phyloP scores from a whole-genome alignment of 495 filamentous ascomycete genomes.

The Elasticomyces elasticus region DNA sequence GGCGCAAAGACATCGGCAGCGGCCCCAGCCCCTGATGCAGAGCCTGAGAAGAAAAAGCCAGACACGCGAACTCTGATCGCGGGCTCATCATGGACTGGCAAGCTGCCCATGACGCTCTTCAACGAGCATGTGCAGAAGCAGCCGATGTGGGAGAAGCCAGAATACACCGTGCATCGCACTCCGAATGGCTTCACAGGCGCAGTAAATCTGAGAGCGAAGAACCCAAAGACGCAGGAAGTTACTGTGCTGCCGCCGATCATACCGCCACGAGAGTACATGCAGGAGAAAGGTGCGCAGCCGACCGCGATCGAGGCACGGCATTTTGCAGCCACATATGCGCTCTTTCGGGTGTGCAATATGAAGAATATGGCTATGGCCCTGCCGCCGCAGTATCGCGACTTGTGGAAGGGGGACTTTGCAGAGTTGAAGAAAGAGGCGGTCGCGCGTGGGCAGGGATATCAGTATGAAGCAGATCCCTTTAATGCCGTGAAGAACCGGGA shows the following conservation, averaged over 20 bases:
- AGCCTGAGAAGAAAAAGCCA: conserved; percentile 65
- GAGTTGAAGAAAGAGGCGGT: conserved; percentile 67
- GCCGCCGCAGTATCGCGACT: conserved; percentile 73
- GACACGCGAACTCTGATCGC: conserved; percentile 82
- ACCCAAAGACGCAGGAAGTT: conserved; percentile 72
- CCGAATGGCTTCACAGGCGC: conserved; percentile 58
- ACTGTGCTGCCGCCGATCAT: conserved; percentile 68
- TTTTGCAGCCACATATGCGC: conserved; percentile 79
- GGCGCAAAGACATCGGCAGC: conserved; percentile 29
- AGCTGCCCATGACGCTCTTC: conserved; percentile 84
- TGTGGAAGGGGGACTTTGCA: conserved; percentile 82
- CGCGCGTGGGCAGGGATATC: conserved; percentile 68
- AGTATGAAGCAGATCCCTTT: conserved; percentile 96
- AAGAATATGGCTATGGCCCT: conserved; percentile 88
- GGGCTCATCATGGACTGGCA: conserved; percentile 94
- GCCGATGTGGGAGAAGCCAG: conserved; percentile 89
- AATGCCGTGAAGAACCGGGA: conserved; percentile 66
- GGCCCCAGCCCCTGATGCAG: conserved; percentile 34
- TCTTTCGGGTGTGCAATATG: conserved; percentile 88
- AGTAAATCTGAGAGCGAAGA: conserved; percentile 65
- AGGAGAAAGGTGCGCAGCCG: conserved; percentile 55
- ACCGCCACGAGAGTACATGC: conserved; percentile 50
- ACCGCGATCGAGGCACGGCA: conserved; percentile 83
- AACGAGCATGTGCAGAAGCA: conserved; percentile 91
- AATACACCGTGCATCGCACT: conserved; percentile 53